These are phyloP conservation scores for Fusarium staphyleae DNA, from an alignment of 2,329 filamentous ascomycete species.

Conservation along the genomic window DNA sequence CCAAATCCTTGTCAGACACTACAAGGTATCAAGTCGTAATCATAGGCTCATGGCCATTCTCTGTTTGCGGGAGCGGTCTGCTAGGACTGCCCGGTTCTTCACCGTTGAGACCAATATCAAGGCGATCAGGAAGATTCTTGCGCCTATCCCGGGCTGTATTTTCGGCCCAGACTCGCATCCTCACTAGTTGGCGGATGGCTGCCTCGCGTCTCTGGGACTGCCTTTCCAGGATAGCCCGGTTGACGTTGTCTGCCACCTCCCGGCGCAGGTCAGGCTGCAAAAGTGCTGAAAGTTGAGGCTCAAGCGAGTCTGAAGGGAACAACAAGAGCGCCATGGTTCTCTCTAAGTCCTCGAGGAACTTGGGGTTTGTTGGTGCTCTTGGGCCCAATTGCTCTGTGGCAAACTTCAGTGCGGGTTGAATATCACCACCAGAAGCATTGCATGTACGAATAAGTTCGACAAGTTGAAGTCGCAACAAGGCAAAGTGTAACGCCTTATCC, in stretches of 20 bases:
- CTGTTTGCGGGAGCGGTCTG: slow-evolving; percentile 32
- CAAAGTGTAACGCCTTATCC: slow-evolving; percentile 85
- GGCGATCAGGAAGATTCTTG: slow-evolving; percentile 43
- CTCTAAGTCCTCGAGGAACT: slow-evolving; percentile 87
- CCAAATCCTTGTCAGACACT: slow-evolving; percentile 7
- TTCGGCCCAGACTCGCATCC: slow-evolving; percentile 87
- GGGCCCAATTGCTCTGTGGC: slow-evolving; percentile 88
- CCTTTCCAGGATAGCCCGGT: slow-evolving; percentile 81
- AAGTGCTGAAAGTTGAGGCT: slow-evolving; percentile 76
- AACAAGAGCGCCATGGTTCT: slow-evolving; percentile 92
- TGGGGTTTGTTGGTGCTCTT: slow-evolving; percentile 79
- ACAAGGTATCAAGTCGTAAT: slow-evolving; percentile 54
- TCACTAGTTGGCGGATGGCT: slow-evolving; percentile 80
- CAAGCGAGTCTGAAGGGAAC: slow-evolving; percentile 81
- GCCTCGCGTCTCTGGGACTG: slow-evolving; percentile 79
- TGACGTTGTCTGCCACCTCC: slow-evolving; percentile 86
- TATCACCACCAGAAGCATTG: slow-evolving; percentile 72
- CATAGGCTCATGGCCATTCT: slow-evolving; percentile 60
- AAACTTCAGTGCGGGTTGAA: slow-evolving; percentile 82
- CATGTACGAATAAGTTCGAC: slow-evolving; percentile 89
- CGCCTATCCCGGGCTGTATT: slow-evolving; percentile 56
- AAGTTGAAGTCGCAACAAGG: slow-evolving; percentile 86
- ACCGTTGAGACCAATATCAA: slow-evolving; percentile 49
- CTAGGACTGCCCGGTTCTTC: slow-evolving; percentile 45
- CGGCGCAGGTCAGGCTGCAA: slow-evolving; percentile 81